These are phyloP conservation scores for Nannochloropsis salina DNA, from an alignment of 108 stramenopile species.

Conservation along the genomic window DNA sequence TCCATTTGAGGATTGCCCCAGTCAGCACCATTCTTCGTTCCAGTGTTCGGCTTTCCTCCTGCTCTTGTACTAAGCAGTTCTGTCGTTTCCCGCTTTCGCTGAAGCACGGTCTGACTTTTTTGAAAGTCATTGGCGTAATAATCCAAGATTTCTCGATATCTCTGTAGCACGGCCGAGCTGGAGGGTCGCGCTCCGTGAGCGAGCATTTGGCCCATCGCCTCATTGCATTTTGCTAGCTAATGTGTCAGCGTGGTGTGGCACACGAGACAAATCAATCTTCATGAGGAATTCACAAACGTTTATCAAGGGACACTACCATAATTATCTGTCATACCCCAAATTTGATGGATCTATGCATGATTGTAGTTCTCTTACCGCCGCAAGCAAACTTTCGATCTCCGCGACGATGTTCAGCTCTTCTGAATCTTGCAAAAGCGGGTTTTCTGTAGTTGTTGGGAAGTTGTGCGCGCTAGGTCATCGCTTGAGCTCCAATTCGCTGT, in stretches of 20 bases:
- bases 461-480: background rate
- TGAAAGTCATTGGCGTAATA: slow-evolving; percentile 40
- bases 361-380: slow-evolving; percentile 14
- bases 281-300: no score
- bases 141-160: slow-evolving; percentile 42
- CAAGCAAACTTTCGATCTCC: slow-evolving; percentile 38
- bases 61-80: slow-evolving; percentile 37
- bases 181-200: slow-evolving; percentile 31
- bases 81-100: slow-evolving; percentile 35
- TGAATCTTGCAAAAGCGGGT: slow-evolving; percentile 29
- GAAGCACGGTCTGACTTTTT: slow-evolving; percentile 33
- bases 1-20: slow-evolving; percentile 28
- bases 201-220: slow-evolving; percentile 28
- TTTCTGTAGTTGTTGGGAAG: background rate
- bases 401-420: slow-evolving; percentile 35
- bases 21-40: background rate
- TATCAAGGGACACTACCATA: no score
- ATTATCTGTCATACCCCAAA: no score
- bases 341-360: no score
- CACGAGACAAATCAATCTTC: no score
- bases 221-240: slow-evolving; percentile 40
- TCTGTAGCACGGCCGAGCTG: slow-evolving; percentile 44
- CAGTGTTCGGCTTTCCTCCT: background rate
- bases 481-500: background rate
- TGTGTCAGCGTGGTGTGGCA: no score